Evolutionary conservation across 192 early-diverging fungal species (phyloP), one percentile per base, ranked within the genome.

Genomic region (Rhizophagus clarus): DNA sequence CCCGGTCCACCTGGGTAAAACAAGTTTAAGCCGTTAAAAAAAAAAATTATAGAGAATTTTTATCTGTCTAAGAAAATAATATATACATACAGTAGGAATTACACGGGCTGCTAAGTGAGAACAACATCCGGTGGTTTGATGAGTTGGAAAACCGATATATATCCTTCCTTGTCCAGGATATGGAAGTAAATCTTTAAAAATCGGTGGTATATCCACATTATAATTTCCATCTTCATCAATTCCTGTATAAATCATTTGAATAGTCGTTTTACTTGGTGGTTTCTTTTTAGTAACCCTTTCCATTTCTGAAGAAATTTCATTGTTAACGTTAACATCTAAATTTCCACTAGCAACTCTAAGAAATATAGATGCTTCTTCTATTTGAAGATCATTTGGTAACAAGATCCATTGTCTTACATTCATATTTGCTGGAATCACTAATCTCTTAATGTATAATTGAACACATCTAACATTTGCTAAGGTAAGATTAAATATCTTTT

Each of bases 71-170:
- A 22, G 20, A 24, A 17, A 1, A 56, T 56, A 22, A 22, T 22
- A 22, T 22, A 28, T 47, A 72, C 76, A 29, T 78, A 79, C 96
- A 2, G 96, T 97, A 1, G 95, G 96, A 76, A 97, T 97, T 32
- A 97, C 87, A 61, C 95, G 90, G 12, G 91, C 94, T 7, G 93
- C 93, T 47, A 97, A 81, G 72, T 95, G 95, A 32, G 90, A 88
- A 28, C 88, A 88, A 81, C 91, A 94, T n/a, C 96, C 96, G 3
- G 95, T 96, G 0, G 96, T 97, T 81, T 97, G 96, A 73, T 94
- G 92, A 4, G 96, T 97, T 0, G 94, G 95, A 79, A 97, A 94
- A 0, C 96, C 96, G 66, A 97, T 97, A 79, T 96, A 96, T 14
- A 97, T 89, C 15, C 90, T 86, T 8, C 96, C 96, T 81, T 97